Evolutionary conservation across 345 rosid genomes (phyloP).

Genomic region (Populus simonii): DNA sequence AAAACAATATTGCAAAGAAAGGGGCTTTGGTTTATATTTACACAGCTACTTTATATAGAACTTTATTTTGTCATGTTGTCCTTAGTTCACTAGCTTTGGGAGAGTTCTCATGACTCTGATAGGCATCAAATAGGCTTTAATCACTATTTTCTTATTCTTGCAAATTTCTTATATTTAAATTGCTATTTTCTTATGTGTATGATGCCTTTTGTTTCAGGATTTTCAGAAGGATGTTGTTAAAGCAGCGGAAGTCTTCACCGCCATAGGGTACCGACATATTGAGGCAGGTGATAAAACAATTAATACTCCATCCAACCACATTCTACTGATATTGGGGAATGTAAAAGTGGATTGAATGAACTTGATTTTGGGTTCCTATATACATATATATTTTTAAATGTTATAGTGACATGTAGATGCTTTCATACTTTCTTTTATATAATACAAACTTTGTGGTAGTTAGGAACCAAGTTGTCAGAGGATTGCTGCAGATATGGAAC

Average conservation of each 20-base stretch:
- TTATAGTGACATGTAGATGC: background rate
- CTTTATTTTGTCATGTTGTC: background rate
- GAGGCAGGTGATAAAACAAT: slow-evolving; percentile 64
- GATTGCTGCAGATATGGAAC: slow-evolving; percentile 82
- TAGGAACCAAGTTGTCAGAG: slow-evolving; percentile 87
- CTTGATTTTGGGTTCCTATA: background rate
- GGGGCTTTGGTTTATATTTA: background rate
- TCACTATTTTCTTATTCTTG: background rate
- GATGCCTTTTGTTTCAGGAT: slow-evolving; percentile 50
- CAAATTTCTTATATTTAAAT: background rate
- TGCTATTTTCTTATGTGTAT: background rate
- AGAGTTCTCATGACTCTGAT: slow-evolving; percentile 5
- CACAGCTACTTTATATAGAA: background rate
- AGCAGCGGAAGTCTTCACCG: slow-evolving; percentile 73
- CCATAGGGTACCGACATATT: slow-evolving; percentile 73
- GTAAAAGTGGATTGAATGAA: background rate
- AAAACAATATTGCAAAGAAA: background rate
- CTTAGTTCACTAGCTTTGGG: background rate
- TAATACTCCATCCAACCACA: slow-evolving; percentile 4
- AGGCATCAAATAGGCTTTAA: slow-evolving; percentile 3
- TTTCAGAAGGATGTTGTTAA: slow-evolving; percentile 77
- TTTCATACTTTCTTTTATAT: background rate
- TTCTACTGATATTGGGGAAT: background rate
- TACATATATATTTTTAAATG: background rate
- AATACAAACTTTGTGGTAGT: slow-evolving; percentile 17